phyloP scores from a whole-genome alignment of 1,284 basidiomycete species.

The Meira miltonrushii region DNA sequence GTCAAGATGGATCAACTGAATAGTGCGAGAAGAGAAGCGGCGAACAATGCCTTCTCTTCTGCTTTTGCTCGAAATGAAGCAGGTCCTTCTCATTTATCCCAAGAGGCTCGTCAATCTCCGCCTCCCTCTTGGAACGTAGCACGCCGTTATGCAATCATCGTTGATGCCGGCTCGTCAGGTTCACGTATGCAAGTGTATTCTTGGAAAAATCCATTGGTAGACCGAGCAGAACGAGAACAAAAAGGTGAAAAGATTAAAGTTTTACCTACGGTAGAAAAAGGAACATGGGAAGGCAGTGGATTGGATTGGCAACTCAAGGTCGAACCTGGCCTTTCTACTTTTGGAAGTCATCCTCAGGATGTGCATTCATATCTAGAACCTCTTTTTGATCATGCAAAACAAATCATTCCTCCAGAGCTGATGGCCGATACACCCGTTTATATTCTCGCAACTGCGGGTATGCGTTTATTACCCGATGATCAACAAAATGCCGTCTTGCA shows the following conservation, averaged over 20 bases:
- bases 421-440: conserved; percentile 82
- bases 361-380: conserved; percentile 74
- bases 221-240: conserved; percentile 50
- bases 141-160: conserved; percentile 75
- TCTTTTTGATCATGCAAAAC: conserved; percentile 73
- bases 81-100: too few relatives aligned
- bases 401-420: conserved; percentile 76
- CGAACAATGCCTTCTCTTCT: too few relatives aligned
- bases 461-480: conserved; percentile 73
- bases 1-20: too few relatives aligned
- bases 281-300: conserved; percentile 65
- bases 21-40: too few relatives aligned
- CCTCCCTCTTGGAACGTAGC: conserved; percentile 19
- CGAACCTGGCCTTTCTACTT: conserved; percentile 87
- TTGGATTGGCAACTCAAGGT: conserved; percentile 78
- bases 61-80: too few relatives aligned
- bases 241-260: conserved; percentile 43
- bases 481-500: conserved; percentile 70
- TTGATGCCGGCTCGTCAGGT: conserved; percentile 96
- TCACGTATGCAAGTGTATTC: conserved; percentile 94
- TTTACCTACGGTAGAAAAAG: conserved; percentile 85
- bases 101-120: background rate
- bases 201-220: conserved; percentile 75
- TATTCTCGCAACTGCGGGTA: conserved; percentile 91
- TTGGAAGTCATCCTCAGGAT: conserved; percentile 65